These are phyloP conservation scores for Cryptococcus jaspeensis DNA, from an alignment of 1,284 basidiomycete genomes.

Conservation along the genomic window DNA sequence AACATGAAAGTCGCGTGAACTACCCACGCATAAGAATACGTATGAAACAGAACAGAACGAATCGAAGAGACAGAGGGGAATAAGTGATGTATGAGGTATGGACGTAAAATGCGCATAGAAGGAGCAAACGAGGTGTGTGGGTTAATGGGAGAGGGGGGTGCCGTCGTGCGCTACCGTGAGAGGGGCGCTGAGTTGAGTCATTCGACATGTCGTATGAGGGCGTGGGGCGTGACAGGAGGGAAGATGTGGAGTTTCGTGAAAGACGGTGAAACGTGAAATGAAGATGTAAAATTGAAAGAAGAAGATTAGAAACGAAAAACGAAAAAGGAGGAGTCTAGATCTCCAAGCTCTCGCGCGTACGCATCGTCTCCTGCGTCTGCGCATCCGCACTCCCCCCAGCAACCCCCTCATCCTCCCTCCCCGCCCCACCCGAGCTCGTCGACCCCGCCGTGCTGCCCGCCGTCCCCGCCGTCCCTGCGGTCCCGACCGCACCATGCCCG, in stretches of 20 bases:
- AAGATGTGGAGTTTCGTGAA: neutral
- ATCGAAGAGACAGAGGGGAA: no score
- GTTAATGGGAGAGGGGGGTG: no score
- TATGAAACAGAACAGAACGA: no score
- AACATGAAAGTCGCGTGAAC: no score
- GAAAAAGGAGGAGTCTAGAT: slow-evolving; percentile 9
- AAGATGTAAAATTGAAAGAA: neutral
- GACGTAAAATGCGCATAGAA: no score
- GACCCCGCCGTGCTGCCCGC: neutral
- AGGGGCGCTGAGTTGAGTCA: no score
- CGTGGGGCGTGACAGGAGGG: no score
- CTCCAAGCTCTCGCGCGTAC: slow-evolving; percentile 32
- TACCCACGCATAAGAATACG: no score
- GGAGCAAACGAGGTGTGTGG: no score
- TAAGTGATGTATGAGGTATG: no score
- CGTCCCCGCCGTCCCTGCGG: neutral
- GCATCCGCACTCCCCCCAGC: neutral
- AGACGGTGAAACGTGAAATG: neutral
- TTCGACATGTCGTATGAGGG: no score
- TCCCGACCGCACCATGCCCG: neutral
- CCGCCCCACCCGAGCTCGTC: neutral
- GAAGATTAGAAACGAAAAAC: neutral
- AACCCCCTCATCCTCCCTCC: slow-evolving; percentile 2
- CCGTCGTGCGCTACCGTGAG: no score
- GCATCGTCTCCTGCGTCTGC: slow-evolving; percentile 8